Evolutionary conservation across 108 stramenopile genomes (phyloP), one percentile per base, ranked within the genome.

Genomic region (Stephanodiscus minutulus): DNA sequence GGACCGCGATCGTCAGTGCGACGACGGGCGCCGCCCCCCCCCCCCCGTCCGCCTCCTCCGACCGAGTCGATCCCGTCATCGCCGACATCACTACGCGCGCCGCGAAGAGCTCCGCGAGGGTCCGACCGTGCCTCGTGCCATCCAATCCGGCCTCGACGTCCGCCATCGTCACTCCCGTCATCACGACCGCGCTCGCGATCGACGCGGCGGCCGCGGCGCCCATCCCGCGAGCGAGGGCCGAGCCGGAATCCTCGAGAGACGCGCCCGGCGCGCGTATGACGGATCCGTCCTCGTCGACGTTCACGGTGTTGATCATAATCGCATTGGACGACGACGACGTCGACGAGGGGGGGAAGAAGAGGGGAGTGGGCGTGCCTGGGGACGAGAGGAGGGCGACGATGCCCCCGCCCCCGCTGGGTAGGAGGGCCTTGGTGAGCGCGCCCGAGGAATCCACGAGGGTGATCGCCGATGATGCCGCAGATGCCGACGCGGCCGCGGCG

Each of bases 81-180:
- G 39, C 3, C 35, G 39, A 39, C 43, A 0, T 15, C 12, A 61
- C 11, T 4, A 84, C 57, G 1, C 81, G 61, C 0, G 88, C 77
- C 4, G 87, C 81, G 62, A 93, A 91, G 28, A 93, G 47, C 36
- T 90, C 90, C 1, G 87, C 86, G 35, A 93, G 67, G 7, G 92
- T 93, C 29, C 85, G 61, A 3, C 87, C 90, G 73, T 93, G 92
- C 20, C 92, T 72, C 7, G 92, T 87, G 33, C 82, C 73, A 3
- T 69, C 76, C 75, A 90, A 74, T 50, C 89, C 92, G 6, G 76
- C 73, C 74, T 88, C 82, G 21, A 88, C 72, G 79, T 93, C 92
- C 17, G 87, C 88, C 52, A 80, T 64, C 0, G 90, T 93, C 22
- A 93, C 88, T 6, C 92, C 92, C 37, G 82, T 81, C 17, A 93